These are phyloP conservation scores for Chlorella sorokiniana DNA, from an alignment of 139 green algal genomes.

Conservation along the genomic window DNA sequence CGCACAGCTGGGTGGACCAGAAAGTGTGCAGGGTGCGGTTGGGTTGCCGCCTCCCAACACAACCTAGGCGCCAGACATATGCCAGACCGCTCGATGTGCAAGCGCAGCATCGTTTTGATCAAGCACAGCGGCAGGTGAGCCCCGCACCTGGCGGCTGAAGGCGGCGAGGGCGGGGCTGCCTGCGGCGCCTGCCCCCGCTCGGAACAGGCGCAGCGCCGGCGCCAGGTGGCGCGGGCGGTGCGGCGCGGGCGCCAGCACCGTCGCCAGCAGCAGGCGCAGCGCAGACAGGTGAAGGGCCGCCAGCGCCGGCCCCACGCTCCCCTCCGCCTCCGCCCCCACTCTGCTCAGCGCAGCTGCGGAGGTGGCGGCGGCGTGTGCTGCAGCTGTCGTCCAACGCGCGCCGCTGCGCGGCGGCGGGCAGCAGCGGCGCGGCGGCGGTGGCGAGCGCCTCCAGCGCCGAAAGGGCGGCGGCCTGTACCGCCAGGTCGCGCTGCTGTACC, in stretches of 20 bases:
- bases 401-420: conserved; percentile 39
- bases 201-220: conserved; percentile 51
- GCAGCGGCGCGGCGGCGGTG: conserved; percentile 26
- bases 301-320: not conserved
- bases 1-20: not conserved
- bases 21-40: not conserved
- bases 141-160: not conserved
- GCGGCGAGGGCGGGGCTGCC: conserved; percentile 18
- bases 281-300: conserved; percentile 47
- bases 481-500: conserved; percentile 19
- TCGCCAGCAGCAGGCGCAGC: conserved; percentile 53
- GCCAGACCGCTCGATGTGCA: too few species aligned
- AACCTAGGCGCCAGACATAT: too few species aligned
- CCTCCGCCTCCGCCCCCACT: conserved; percentile 30
- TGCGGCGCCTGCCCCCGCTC: not conserved
- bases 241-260: conserved; percentile 52
- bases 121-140: not conserved
- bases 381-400: conserved; percentile 53
- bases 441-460: conserved; percentile 31
- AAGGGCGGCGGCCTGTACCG: conserved; percentile 34
- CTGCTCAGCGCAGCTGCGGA: conserved; percentile 25
- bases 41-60: not conserved
- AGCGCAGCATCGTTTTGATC: not conserved
- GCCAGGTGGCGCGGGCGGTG: conserved; percentile 56
- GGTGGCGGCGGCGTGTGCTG: conserved; percentile 49